Evolutionary conservation across 1,284 basidiomycete species (phyloP).

Genomic region (Malassezia japonica): DNA sequence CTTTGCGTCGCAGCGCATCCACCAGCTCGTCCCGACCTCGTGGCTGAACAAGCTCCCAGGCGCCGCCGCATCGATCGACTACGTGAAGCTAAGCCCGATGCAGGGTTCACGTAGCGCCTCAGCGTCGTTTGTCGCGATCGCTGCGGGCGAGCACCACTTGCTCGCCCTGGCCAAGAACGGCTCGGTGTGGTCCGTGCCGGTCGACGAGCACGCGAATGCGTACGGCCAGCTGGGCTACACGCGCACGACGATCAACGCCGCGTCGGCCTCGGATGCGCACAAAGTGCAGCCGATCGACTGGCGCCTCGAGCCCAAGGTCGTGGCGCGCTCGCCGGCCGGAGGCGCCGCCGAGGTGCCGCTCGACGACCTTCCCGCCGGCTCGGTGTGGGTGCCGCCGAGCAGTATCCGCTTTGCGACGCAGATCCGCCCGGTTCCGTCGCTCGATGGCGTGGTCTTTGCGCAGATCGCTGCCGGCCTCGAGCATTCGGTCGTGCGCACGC

Average conservation of each 20-base stretch:
- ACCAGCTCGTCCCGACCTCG: slow-evolving; percentile 23
- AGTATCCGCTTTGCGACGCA: slow-evolving; percentile 62
- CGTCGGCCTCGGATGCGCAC: slow-evolving; percentile 12
- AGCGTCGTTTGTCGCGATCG: slow-evolving; percentile 30
- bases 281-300: slow-evolving; percentile 49
- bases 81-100: slow-evolving; percentile 18
- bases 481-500: slow-evolving; percentile 58
- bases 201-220: slow-evolving; percentile 67
- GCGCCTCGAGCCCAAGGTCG: slow-evolving; percentile 39
- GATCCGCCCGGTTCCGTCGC: slow-evolving; percentile 69
- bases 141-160: slow-evolving; percentile 64
- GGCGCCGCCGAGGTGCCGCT: slow-evolving; percentile 2
- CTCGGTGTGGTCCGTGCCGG: slow-evolving; percentile 68
- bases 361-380: slow-evolving; percentile 4
- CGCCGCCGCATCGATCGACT: slow-evolving; percentile 2
- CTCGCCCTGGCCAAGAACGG: slow-evolving; percentile 74
- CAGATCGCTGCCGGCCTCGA: slow-evolving; percentile 67
- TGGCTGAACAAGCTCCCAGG: slow-evolving; percentile 17
- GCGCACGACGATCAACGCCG: slow-evolving; percentile 51
- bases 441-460: slow-evolving; percentile 59
- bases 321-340: slow-evolving; percentile 45
- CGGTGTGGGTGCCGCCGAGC: slow-evolving; percentile 22
- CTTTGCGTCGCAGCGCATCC: slow-evolving; percentile 26
- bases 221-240: slow-evolving; percentile 68
- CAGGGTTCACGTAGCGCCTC: slow-evolving; percentile 4